Evolutionary conservation across 768 basidiomycete genomes (phyloP).

Genomic region (Boletus reticulatus): DNA sequence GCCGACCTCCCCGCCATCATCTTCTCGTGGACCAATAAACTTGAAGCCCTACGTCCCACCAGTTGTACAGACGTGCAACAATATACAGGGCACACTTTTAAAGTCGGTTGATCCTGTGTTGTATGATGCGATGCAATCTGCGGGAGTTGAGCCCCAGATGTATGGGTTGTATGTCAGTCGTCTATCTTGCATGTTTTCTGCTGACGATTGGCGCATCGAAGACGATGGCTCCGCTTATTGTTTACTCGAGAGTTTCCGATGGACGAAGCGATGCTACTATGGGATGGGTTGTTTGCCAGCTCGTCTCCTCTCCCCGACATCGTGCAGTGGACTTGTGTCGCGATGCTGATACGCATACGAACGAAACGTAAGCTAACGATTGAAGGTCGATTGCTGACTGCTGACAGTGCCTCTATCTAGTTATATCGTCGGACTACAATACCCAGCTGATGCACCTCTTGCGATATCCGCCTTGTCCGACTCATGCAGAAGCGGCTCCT

Average conservation of each 20-base stretch:
- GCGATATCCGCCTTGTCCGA: conserved; percentile 66
- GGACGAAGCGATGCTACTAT: conserved; percentile 78
- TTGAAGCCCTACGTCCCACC: conserved; percentile 74
- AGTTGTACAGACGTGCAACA: conserved; percentile 79
- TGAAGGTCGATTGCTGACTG: background rate
- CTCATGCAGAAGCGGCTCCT: conserved; percentile 36
- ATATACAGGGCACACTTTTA: conserved; percentile 72
- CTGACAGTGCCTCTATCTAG: conserved; percentile 39
- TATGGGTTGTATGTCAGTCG: conserved; percentile 79
- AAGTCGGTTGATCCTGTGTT: conserved; percentile 78
- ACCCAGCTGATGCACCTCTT: conserved; percentile 79
- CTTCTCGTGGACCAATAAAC: conserved; percentile 41
- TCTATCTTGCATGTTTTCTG: conserved; percentile 4
- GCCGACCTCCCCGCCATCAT: conserved; percentile 24
- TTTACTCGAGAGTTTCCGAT: conserved; percentile 92
- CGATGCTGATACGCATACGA: conserved; percentile 93
- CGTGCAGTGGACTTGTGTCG: conserved; percentile 85
- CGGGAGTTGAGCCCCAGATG: conserved; percentile 92
- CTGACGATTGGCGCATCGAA: conserved; percentile 31
- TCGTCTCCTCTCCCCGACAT: conserved; percentile 71
- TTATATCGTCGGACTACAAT: conserved; percentile 85
- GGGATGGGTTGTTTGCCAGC: conserved; percentile 94
- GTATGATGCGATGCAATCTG: conserved; percentile 69
- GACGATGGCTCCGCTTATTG: conserved; percentile 90
- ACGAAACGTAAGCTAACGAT: conserved; percentile 66